Evolutionary conservation across 2,329 filamentous ascomycete species (phyloP).

Genomic region (Torrubiellomyces zombiae): DNA sequence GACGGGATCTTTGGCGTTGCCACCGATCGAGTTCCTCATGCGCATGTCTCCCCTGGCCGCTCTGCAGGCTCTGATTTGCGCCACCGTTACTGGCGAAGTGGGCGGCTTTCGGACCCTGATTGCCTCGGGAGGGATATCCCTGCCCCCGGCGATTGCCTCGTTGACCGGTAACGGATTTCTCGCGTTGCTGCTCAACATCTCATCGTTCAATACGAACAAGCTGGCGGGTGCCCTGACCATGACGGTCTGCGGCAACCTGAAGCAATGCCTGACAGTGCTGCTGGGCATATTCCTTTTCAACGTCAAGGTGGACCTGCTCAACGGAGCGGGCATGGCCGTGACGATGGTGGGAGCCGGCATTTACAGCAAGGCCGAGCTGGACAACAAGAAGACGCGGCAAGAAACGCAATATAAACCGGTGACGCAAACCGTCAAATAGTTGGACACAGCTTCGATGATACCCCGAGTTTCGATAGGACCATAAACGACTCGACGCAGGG

Average conservation of each 20-base stretch:
- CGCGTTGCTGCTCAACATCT: conserved; percentile 38
- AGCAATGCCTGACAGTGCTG: conserved; percentile 38
- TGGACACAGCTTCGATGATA: neutral
- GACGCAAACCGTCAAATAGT: conserved; percentile 14
- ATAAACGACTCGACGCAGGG: too few species aligned
- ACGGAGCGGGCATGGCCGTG: conserved; percentile 38
- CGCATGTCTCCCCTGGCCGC: conserved; percentile 46
- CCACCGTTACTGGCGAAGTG: conserved; percentile 35
- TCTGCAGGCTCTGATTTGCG: conserved; percentile 35
- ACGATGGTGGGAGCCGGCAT: conserved; percentile 38
- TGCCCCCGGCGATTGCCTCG: conserved; percentile 21
- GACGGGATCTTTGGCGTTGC: conserved; percentile 40
- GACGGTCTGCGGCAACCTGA: conserved; percentile 42
- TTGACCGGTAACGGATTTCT: conserved; percentile 34
- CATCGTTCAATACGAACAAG: conserved; percentile 42
- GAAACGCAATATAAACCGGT: conserved; percentile 18
- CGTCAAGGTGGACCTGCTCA: conserved; percentile 30
- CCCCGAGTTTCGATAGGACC: too few species aligned
- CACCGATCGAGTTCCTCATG: conserved; percentile 42
- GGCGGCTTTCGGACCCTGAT: conserved; percentile 20
- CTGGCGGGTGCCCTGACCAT: conserved; percentile 40
- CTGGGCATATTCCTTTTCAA: conserved; percentile 37
- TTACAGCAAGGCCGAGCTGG: conserved; percentile 40
- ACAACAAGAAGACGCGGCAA: conserved; percentile 23
- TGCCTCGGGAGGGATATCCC: conserved; percentile 16